Evolutionary conservation across 1,284 basidiomycete species (phyloP).

Genomic region (Phaffia rhodozyma): DNA sequence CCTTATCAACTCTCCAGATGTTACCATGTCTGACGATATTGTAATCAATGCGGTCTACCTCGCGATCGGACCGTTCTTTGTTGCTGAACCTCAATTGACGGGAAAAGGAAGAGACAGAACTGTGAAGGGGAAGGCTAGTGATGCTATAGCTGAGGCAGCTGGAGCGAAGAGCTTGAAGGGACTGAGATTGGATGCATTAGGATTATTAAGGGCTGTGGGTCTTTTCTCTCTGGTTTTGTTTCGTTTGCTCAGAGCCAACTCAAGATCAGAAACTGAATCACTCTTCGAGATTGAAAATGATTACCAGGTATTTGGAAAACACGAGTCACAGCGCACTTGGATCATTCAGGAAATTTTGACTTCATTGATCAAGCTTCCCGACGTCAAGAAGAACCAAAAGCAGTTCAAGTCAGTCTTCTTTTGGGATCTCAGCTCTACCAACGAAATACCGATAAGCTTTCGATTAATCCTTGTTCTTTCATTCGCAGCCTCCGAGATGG

Average conservation of each 20-base stretch:
- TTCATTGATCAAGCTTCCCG: constrained; percentile 77
- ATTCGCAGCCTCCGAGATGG: constrained; percentile 56
- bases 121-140: constrained; percentile 4
- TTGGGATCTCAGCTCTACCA: not conserved
- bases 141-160: constrained; percentile 48
- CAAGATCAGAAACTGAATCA: constrained; percentile 2
- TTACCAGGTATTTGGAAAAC: constrained; percentile 68
- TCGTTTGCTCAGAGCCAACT: not conserved
- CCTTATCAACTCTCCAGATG: constrained; percentile 35
- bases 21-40: constrained; percentile 69
- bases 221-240: not conserved
- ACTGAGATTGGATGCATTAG: constrained; percentile 65
- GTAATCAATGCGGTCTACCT: constrained; percentile 86
- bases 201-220: constrained; percentile 67
- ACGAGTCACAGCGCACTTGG: constrained; percentile 82
- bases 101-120: constrained; percentile 36
- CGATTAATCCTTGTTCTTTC: not conserved
- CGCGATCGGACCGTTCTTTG: constrained; percentile 83
- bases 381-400: constrained; percentile 72
- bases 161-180: constrained; percentile 49
- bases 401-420: constrained; percentile 56
- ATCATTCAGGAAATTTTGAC: constrained; percentile 90
- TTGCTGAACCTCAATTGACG: constrained; percentile 50
- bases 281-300: not conserved
- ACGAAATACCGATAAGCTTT: not conserved